Evolutionary conservation across 805 yeast genomes (phyloP), one percentile per base, ranked within the genome.

Genomic region (Priceomyces medius): DNA sequence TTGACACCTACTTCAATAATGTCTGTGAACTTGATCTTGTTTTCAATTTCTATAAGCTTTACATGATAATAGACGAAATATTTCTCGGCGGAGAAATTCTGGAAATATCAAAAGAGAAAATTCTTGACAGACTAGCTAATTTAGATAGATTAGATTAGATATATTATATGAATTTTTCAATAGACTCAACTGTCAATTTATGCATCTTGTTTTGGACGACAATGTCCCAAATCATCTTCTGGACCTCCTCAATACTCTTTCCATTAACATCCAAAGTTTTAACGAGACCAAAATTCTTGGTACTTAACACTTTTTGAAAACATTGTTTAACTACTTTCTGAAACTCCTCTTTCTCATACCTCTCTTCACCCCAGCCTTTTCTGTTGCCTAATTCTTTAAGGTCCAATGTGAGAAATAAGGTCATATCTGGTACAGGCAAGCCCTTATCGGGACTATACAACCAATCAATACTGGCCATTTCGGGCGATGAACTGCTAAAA

Each of bases 1-100:
- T 91, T 41, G 98, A 91, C 60, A 73, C 81, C 9, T 88, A 83
- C 59, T 91, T 91, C 55, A 84, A 88, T 49, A 88, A 83, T 54
- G 98, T 91, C 6, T 90, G 97, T 65, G 97, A 91, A 63, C 73
- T 91, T 50, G 98, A 91, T 59, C 74, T 93, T 42, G 95, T 93
- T 16, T 93, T 90, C 70, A 88, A 89, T 63, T 91, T 91, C 63
- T 83, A 83, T 70, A 88, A 85, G 60, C 82, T 88, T 9, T 87
- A 89, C 60, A 73, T 77, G 41, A 84, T 89, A 7, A 60, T 93
- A 44, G 97, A 93, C 59, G 97, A 90, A 61, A 75, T 93, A 59
- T 88, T 84, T 54, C 58, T 88, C 35, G 96, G 90, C 9, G 99
- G 99, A 9, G 97, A 93, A 59, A 71, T 90, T 9, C 88, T 85